These are phyloP conservation scores for Dictyophora rubrovolvata DNA, from an alignment of 768 basidiomycete species.

Conservation along the genomic window DNA sequence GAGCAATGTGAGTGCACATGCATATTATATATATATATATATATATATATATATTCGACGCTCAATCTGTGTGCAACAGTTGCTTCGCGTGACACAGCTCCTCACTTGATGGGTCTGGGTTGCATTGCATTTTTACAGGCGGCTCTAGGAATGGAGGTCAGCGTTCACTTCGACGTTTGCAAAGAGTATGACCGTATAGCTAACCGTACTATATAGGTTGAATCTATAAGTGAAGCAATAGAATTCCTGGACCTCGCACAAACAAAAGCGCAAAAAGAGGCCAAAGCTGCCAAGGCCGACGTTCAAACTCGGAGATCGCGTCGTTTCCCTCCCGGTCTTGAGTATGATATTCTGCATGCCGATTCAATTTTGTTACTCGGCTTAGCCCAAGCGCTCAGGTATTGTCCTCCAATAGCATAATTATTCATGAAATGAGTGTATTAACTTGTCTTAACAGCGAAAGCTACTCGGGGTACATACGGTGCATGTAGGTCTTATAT, in stretches of 20 bases:
- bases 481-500: constrained; percentile 51
- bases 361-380: constrained; percentile 65
- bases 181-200: neutral
- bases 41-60: neutral
- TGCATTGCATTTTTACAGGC: constrained; percentile 69
- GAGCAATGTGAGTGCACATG: constrained; percentile 7
- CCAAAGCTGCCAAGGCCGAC: constrained; percentile 27
- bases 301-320: constrained; percentile 18
- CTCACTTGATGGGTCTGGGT: constrained; percentile 64
- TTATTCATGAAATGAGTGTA: neutral
- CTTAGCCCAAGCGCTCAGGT: constrained; percentile 63
- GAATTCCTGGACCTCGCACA: constrained; percentile 47
- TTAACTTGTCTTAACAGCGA: constrained; percentile 35
- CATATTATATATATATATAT: constrained; percentile 1
- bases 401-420: neutral
- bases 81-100: constrained; percentile 43
- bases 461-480: constrained; percentile 68
- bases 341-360: constrained; percentile 69
- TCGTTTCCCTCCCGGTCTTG: constrained; percentile 51
- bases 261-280: constrained; percentile 46
- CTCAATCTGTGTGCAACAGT: constrained; percentile 25
- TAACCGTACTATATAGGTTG: constrained; percentile 28
- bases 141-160: constrained; percentile 71
- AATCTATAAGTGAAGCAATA: constrained; percentile 54
- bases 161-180: constrained; percentile 10